Conservation (phyloP, 768 basidiomycete genomes). For the Boletus vermiculosoides region DNA sequence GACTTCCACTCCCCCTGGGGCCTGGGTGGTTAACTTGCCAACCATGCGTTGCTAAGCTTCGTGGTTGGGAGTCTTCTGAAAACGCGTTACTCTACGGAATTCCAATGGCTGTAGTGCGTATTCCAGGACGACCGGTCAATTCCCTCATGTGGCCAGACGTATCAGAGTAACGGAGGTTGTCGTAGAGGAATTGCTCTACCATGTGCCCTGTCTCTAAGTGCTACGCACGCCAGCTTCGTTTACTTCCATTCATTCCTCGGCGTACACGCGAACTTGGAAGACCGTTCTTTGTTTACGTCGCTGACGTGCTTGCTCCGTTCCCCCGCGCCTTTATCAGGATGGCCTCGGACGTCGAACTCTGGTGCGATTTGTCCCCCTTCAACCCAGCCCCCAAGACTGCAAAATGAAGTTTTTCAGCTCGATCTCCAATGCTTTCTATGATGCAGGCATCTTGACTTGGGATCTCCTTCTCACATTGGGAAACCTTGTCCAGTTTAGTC, state of each 20-base stretch:
- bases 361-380: not conserved
- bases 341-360: not conserved
- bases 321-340: not conserved
- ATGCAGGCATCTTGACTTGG: conserved; percentile 6
- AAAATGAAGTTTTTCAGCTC: conserved; percentile 6
- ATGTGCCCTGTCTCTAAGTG: not conserved
- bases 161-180: not conserved
- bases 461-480: conserved; percentile 15
- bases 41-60: not conserved
- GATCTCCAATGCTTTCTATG: conserved; percentile 9
- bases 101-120: not conserved
- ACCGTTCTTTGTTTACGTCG: not conserved
- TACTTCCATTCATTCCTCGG: not conserved
- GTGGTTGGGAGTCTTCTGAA: not conserved
- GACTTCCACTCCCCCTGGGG: not conserved
- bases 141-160: not conserved
- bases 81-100: not conserved
- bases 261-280: not conserved
- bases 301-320: not conserved
- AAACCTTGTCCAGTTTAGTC: conserved; percentile 14
- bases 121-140: not conserved
- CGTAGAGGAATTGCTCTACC: too few species aligned
- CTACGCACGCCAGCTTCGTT: not conserved
- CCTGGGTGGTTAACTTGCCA: not conserved
- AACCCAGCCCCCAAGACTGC: not conserved